Conservation (phyloP, 176 grass and related monocot genomes). For the Bolboschoenus planiculmis region DNA sequence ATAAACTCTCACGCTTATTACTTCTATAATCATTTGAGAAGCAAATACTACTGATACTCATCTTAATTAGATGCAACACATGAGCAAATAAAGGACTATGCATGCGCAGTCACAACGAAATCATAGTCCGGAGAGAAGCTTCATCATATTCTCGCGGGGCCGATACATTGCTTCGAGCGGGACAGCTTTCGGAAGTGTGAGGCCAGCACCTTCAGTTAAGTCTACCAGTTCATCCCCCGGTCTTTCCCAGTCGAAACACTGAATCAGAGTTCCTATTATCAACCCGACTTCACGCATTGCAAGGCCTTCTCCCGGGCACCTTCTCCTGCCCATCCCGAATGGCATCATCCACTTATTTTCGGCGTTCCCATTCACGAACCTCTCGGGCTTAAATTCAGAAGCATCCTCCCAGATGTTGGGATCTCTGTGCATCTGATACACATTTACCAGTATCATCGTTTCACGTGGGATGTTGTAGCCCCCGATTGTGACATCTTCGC, state of each 20-base stretch:
- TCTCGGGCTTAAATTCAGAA: conserved; percentile 22
- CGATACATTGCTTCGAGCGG: conserved; percentile 13
- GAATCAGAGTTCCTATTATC: conserved; percentile 25
- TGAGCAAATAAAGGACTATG: background rate
- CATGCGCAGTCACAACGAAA: background rate
- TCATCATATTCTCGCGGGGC: background rate
- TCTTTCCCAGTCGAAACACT: conserved; percentile 29
- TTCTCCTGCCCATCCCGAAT: conserved; percentile 26
- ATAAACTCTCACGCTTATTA: too few relatives aligned
- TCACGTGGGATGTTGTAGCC: conserved; percentile 19
- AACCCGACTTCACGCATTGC: conserved; percentile 19
- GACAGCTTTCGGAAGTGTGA: conserved; percentile 24
- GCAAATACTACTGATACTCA: background rate
- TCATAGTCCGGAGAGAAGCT: conserved; percentile 7
- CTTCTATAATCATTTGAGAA: too few relatives aligned
- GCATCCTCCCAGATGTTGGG: conserved; percentile 7
- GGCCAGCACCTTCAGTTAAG: conserved; percentile 2
- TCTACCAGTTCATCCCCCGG: background rate
- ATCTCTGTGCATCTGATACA: conserved; percentile 27
- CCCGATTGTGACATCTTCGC: conserved; percentile 9
- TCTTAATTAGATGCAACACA: background rate
- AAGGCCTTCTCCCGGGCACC: conserved; percentile 26
- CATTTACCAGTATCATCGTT: conserved; percentile 30
- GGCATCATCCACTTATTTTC: background rate
- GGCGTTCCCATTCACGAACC: background rate